Conservation (phyloP, 2,329 filamentous ascomycete species). For the Cryphonectria radicalis region DNA sequence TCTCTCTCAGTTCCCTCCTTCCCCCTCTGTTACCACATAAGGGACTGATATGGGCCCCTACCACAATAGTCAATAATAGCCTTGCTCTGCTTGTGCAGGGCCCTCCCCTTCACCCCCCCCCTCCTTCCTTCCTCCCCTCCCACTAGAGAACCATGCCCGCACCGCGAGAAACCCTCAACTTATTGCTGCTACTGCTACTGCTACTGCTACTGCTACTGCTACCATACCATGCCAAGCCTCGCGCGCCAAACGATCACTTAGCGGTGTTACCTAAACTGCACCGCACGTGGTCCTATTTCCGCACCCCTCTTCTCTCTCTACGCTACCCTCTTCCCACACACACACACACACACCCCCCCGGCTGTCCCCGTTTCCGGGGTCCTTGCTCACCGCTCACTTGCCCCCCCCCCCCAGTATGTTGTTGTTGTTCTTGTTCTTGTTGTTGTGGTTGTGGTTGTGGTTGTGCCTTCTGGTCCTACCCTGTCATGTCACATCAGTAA, state of each 20-base stretch:
- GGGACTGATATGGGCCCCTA: background rate
- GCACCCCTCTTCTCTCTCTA: background rate
- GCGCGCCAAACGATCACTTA: background rate
- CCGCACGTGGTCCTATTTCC: background rate
- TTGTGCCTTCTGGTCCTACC: background rate
- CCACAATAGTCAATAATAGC: background rate
- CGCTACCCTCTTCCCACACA: too few relatives aligned
- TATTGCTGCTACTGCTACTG: too few relatives aligned
- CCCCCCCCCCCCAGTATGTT: too few relatives aligned
- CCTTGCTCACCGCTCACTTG: background rate
- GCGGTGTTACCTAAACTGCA: background rate
- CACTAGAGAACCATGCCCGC: background rate
- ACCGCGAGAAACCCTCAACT: slow-evolving; percentile 12
- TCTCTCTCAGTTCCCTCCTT: background rate
- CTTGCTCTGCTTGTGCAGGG: background rate
- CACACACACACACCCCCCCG: background rate
- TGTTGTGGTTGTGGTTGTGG: too few relatives aligned
- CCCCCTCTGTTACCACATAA: background rate
- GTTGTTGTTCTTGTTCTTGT: too few relatives aligned
- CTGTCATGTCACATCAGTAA: background rate
- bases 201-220: too few relatives aligned
- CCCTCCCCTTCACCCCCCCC: background rate
- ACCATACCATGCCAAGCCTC: slow-evolving; percentile 3
- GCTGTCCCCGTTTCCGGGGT: background rate
- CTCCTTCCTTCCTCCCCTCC: background rate